Evolutionary conservation across 306 rosid species (phyloP).

Genomic region (Quercus cerris): DNA sequence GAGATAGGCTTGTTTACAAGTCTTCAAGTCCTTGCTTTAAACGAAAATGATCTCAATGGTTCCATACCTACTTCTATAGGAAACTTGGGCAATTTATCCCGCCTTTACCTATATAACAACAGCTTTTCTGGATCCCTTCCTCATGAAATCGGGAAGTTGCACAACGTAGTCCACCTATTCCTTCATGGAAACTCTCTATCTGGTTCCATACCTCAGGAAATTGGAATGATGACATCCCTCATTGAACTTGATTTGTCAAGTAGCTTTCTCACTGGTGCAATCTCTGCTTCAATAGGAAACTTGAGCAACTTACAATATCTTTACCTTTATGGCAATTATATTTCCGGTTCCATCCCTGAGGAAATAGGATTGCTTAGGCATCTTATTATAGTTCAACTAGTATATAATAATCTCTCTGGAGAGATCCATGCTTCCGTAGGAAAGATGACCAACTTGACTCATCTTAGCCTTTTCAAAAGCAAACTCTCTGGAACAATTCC

Average conservation of each 20-base stretch:
- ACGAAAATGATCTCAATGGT: background rate
- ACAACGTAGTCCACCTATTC: background rate
- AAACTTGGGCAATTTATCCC: background rate
- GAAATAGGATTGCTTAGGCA: background rate
- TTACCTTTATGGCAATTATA: background rate
- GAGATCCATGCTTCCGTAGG: conserved; percentile 12
- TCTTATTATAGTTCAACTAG: background rate
- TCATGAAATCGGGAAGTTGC: background rate
- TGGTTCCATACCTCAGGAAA: background rate
- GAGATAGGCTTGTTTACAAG: too few relatives aligned
- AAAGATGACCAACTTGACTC: background rate
- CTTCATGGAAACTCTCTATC: fast-evolving
- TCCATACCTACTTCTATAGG: conserved; percentile 9
- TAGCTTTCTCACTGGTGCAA: background rate
- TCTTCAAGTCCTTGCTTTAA: too few relatives aligned
- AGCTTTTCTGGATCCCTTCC: background rate
- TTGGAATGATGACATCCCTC: background rate
- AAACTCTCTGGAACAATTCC: conserved; percentile 4
- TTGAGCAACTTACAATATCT: background rate
- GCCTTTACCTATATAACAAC: background rate
- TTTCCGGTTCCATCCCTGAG: background rate
- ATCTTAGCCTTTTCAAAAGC: background rate
- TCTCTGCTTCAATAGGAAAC: background rate
- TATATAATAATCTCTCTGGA: background rate
- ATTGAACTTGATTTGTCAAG: background rate